Evolutionary conservation across 2,329 filamentous ascomycete genomes (phyloP).

Genomic region (Monilinia aucupariae): DNA sequence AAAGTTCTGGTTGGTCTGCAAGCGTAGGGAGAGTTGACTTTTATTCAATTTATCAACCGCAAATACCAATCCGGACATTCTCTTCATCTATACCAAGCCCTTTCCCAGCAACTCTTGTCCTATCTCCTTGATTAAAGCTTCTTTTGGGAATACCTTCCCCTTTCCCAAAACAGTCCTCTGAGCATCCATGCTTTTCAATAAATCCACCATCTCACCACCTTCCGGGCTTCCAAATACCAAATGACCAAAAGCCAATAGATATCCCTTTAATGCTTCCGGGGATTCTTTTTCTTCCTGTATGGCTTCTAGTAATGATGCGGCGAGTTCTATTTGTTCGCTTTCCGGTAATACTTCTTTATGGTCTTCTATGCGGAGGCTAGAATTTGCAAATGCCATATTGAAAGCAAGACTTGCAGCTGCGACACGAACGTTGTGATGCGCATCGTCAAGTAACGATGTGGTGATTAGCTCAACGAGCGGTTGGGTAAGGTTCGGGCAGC

Average conservation of each 20-base stretch:
- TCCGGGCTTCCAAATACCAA: constrained; percentile 65
- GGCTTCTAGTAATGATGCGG: constrained; percentile 74
- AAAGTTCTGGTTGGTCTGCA: neutral
- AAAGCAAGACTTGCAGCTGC: constrained; percentile 78
- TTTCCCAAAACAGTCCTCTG: constrained; percentile 56
- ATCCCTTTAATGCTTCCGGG: constrained; percentile 67
- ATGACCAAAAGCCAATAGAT: constrained; percentile 70
- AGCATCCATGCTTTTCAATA: constrained; percentile 75
- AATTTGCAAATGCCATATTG: constrained; percentile 71
- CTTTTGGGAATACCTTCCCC: constrained; percentile 49
- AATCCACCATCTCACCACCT: constrained; percentile 70
- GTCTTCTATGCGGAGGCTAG: constrained; percentile 55
- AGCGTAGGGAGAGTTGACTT: neutral
- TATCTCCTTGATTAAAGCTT: constrained; percentile 51
- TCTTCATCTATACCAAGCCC: constrained; percentile 20
- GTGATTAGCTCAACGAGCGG: constrained; percentile 66
- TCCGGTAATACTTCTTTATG: constrained; percentile 56
- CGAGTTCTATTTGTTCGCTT: constrained; percentile 71
- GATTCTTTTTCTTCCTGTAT: constrained; percentile 55
- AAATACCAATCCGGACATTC: neutral
- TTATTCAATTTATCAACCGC: neutral
- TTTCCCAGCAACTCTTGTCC: constrained; percentile 41
- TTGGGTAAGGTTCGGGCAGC: constrained; percentile 46
- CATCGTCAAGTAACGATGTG: constrained; percentile 71
- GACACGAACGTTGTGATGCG: constrained; percentile 68